A percentile compares a stretch with the other conserved stretches of the same genome.
phyloP scores from a whole-genome alignment of 1,284 basidiomycete species.

The Microbotryum scabiosae region DNA sequence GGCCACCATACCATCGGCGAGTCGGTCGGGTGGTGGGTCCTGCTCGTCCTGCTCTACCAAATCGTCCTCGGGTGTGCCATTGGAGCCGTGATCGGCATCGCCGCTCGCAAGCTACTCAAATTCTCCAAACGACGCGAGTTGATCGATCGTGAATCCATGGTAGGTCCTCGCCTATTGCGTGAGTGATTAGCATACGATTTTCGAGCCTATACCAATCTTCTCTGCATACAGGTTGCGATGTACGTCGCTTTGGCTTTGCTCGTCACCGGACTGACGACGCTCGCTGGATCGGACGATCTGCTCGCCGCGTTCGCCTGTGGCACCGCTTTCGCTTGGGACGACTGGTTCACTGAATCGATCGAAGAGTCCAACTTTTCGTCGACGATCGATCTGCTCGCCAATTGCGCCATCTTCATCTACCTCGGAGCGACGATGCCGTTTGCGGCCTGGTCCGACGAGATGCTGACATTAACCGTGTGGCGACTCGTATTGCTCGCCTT shows the following conservation, averaged over 20 bases:
- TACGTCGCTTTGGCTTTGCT: conserved; percentile 69
- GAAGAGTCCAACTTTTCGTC: conserved; percentile 91
- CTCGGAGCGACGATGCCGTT: conserved; percentile 95
- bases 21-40: conserved; percentile 61
- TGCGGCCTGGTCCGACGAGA: conserved; percentile 57
- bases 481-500: conserved; percentile 72
- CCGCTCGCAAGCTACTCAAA: conserved; percentile 87
- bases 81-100: conserved; percentile 68
- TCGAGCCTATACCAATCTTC: no score
- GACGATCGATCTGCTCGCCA: conserved; percentile 54
- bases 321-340: conserved; percentile 93
- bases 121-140: conserved; percentile 81
- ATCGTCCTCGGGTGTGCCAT: conserved; percentile 71
- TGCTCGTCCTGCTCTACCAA: conserved; percentile 62
- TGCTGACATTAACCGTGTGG: conserved; percentile 68
- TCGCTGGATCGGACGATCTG: conserved; percentile 88
- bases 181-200: no score
- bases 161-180: no score
- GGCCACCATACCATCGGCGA: conserved; percentile 57
- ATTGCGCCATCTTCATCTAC: conserved; percentile 58
- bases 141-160: conserved; percentile 91
- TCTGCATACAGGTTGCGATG: conserved; percentile 61
- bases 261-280: conserved; percentile 71
- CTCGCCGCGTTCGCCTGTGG: conserved; percentile 92
- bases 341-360: conserved; percentile 79